Conservation (phyloP, 352 stramenopile species). For the Globisporangium nodosum region DNA sequence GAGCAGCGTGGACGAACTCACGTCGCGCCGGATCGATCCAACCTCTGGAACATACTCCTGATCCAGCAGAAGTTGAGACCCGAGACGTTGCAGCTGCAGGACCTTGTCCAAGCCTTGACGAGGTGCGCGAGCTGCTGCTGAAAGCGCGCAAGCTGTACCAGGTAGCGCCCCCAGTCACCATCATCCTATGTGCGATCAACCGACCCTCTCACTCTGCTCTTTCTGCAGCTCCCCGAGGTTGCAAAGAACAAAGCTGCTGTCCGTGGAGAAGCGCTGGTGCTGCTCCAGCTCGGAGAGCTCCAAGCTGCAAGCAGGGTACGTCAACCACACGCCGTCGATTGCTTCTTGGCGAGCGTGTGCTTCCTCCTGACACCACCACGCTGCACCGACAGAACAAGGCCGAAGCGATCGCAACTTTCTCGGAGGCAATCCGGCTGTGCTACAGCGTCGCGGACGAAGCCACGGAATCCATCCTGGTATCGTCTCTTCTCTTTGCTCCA, state of each 20-base stretch:
- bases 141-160: conserved; percentile 32
- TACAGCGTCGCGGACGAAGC: conserved; percentile 38
- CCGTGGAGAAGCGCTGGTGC: conserved; percentile 37
- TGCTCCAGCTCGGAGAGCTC: conserved; percentile 43
- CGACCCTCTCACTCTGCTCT: background rate
- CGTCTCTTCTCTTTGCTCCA: background rate
- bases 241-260: conserved; percentile 19
- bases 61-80: background rate
- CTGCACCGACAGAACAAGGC: conserved; percentile 17
- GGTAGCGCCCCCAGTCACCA: conserved; percentile 9
- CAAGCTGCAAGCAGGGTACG: conserved; percentile 23
- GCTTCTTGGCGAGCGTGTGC: background rate
- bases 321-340: background rate
- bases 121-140: conserved; percentile 4
- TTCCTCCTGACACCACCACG: background rate
- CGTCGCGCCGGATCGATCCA: conserved; percentile 3
- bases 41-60: background rate
- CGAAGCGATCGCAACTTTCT: conserved; percentile 25
- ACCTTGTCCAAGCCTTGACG: background rate
- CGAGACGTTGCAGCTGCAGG: background rate
- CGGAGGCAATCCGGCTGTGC: conserved; percentile 41
- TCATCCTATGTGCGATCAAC: background rate
- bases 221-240: conserved; percentile 23
- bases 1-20: conserved; percentile 19
- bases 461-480: conserved; percentile 36